Evolutionary conservation across 2,329 filamentous ascomycete genomes (phyloP), one percentile per base, ranked within the genome.

Genomic region (Beauveria asiatica): DNA sequence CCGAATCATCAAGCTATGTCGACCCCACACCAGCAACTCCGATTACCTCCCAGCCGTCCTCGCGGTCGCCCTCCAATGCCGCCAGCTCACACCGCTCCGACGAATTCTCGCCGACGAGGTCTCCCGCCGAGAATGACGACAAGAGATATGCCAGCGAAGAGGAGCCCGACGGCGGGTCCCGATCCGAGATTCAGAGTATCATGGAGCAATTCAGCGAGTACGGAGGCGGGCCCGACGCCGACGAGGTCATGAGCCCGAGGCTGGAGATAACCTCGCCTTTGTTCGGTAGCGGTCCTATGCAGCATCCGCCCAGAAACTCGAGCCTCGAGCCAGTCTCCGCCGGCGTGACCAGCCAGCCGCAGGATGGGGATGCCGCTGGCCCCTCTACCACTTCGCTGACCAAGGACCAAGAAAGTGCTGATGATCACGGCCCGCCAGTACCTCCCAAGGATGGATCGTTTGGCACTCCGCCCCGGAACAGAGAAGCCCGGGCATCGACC

Each of bases 151-250:
- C 78, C 41, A 86, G 80, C 66, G 85, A 86, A 68, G 84, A 85
- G 67, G 81, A 84, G 59, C 82, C 83, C 23, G 86, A 92, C 52
- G 83, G 83, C 55, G 85, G 84, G 56, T 90, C 89, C 1, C 84
- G 85, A 62, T 87, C 88, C 6, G 94, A 99, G 75, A 97, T 99
- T 62, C 90, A 97, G 74, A 96, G 83, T 70, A 97, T 99, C 71
- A 97, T 99, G 90, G 90, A 91, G 64, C 94, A 97, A 74, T 97
- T 97, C 67, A 87, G 88, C 66, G 86, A 90, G 69, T 84, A 84
- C 55, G 84, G 84, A 30, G 84, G 85, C 56, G 89, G 86, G 0
- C 88, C 86, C 1, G 87, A 81, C 5, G 85, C 83, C 63, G 87
- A 93, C 55, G 90, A 95, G 72, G 91, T 96, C 69, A 96, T 96